Percentiles rank a stretch among this genome's conserved stretches.
These are phyloP conservation scores for Monilinia laxa DNA, from an alignment of 2,329 filamentous ascomycete species.

Conservation along the genomic window DNA sequence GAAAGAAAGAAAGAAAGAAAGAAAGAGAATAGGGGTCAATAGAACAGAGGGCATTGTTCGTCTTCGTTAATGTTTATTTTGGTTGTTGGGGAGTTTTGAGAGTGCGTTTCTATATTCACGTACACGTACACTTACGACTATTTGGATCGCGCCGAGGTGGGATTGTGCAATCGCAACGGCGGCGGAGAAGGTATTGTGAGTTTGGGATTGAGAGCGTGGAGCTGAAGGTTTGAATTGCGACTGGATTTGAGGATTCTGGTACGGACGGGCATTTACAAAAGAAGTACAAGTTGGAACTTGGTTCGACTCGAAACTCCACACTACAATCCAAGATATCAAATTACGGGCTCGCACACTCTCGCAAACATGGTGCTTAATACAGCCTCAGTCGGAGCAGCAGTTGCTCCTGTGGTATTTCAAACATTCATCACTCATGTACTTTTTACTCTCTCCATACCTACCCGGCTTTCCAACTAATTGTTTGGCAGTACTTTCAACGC, in stretches of 20 bases:
- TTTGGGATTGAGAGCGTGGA: slow-evolving; percentile 3
- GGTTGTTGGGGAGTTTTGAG: not conserved
- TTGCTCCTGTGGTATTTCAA: slow-evolving; percentile 83
- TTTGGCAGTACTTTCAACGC: slow-evolving; percentile 74
- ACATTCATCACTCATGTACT: slow-evolving; percentile 84
- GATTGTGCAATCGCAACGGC: too few relatives aligned
- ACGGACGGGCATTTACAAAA: not conserved
- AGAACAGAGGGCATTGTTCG: not conserved
- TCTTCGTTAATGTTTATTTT: not conserved
- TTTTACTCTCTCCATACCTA: slow-evolving; percentile 38
- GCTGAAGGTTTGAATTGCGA: not conserved
- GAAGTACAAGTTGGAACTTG: not conserved
- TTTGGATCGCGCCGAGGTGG: not conserved
- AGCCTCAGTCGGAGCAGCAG: slow-evolving; percentile 74
- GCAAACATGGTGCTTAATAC: slow-evolving; percentile 61
- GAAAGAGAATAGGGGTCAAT: not conserved
- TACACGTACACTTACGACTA: not conserved
- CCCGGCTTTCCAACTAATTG: slow-evolving; percentile 18
- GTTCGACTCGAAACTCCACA: not conserved
- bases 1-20: too few relatives aligned
- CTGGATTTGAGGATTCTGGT: not conserved
- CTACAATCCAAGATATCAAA: not conserved
- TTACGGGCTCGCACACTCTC: not conserved
- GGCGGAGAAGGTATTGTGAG: not conserved
- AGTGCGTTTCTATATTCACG: not conserved